These are phyloP conservation scores for Ophiocordyceps camponoti-leonardi DNA, from an alignment of 2,329 filamentous ascomycete genomes.

Conservation along the genomic window DNA sequence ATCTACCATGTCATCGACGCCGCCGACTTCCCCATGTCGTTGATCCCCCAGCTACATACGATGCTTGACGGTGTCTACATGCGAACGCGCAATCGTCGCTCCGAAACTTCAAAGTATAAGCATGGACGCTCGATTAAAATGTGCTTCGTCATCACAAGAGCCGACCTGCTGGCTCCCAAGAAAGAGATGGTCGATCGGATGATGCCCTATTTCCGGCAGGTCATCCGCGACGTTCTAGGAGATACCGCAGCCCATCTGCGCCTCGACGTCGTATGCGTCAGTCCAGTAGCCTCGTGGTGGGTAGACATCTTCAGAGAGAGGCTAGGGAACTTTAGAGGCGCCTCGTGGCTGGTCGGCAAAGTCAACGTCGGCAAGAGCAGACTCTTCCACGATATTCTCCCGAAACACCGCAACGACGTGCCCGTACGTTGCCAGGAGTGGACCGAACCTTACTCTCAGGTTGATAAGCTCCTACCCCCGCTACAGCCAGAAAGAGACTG, in stretches of 20 bases:
- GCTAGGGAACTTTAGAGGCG: conserved; percentile 69
- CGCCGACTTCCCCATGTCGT: conserved; percentile 89
- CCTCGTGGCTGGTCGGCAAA: conserved; percentile 93
- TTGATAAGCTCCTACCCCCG: conserved; percentile 54
- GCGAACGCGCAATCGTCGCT: conserved; percentile 65
- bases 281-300: conserved; percentile 79
- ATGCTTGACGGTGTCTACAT: conserved; percentile 56
- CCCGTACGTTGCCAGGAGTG: background rate
- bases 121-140: conserved; percentile 56
- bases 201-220: conserved; percentile 69
- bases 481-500: conserved; percentile 55
- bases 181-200: conserved; percentile 71
- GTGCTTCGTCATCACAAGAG: conserved; percentile 79
- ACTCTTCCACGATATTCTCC: conserved; percentile 75
- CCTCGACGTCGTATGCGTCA: conserved; percentile 75
- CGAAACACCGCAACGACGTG: conserved; percentile 38
- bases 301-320: conserved; percentile 72
- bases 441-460: conserved; percentile 13
- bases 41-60: conserved; percentile 60
- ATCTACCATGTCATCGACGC: conserved; percentile 93
- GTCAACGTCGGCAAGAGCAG: conserved; percentile 95
- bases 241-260: conserved; percentile 50
- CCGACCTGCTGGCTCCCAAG: conserved; percentile 68
- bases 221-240: conserved; percentile 62
- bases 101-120: conserved; percentile 47